Base-by-base conservation (phyloP, 2,329 filamentous ascomycete genomes). In the Colletotrichum euphorbiae region DNA sequence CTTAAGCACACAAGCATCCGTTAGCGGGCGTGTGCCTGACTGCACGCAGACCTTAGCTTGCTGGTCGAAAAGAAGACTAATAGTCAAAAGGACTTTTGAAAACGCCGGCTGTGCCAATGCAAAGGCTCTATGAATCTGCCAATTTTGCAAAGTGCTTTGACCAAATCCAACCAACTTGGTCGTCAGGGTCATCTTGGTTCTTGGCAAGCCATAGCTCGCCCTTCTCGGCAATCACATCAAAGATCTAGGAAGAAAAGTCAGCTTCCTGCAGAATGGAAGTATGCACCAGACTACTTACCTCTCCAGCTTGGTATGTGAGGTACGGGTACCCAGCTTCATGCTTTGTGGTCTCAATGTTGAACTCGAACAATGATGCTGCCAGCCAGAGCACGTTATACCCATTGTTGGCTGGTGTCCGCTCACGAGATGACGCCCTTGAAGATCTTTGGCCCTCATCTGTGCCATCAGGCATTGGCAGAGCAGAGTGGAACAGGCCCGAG, bases 141-240 rank as follows among this genome's bases (percentile, higher is more conserved):
- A 89, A 76, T 76, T 87, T 89, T 60, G 91, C 91, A 84, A 99
- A 99, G 81, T 99, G 96, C 79, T 98, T 98, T 75, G 94, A 97
- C 96, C 96, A 99, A 75, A 99, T 97, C 96, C 96, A 99, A 58
- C 96, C 96, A 38, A 98, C 90, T 71, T 90, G 86, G 71, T 91
- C 87, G 11, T 83, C 85, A 1, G 89, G 83, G 78, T 99, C 96
- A 76, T 99, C 96, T 80, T 99, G 96, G 77, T 99, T 99, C 79
- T 93, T 93, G 60, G 96, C 96, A 65, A 99, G 89, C 96, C 96
- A 99, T 55, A 98, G 86, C 82, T 99, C 96, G 71, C 96, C 96
- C 78, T 98, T 98, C 79, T 98, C 94, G 33, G 91, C 96, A 76
- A 99, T 93, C 60, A 99, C 91, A 80, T 95, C 92, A 75, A 95